Conservation (phyloP, 1,284 basidiomycete genomes). For the Tremellales sp. region DNA sequence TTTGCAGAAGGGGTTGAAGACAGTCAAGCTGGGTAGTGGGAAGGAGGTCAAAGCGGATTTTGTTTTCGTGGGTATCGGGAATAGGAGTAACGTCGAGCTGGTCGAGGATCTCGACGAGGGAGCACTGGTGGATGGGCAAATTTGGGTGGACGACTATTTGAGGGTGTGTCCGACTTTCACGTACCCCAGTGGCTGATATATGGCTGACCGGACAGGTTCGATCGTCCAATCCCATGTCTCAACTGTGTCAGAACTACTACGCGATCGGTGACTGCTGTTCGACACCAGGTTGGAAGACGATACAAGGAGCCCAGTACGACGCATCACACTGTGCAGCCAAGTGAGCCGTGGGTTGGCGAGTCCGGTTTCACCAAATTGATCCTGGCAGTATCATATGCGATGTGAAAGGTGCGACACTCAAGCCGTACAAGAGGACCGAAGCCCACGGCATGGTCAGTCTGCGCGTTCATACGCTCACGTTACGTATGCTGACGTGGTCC, state of each 20-base stretch:
- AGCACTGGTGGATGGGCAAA: constrained; percentile 25
- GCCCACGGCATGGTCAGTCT: constrained; percentile 18
- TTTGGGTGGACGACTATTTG: constrained; percentile 37
- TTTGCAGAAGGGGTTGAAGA: constrained; percentile 19
- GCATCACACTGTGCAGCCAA: background rate
- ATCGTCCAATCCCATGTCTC: constrained; percentile 12
- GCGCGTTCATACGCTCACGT: background rate
- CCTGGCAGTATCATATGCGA: constrained; percentile 27
- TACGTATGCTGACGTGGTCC: background rate
- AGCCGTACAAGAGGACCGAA: constrained; percentile 17
- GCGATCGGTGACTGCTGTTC: constrained; percentile 42
- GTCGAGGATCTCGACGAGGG: constrained; percentile 31
- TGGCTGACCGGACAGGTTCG: constrained; percentile 12
- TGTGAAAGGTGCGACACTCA: constrained; percentile 24
- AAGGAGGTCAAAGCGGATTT: constrained; percentile 47
- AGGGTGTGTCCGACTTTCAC: constrained; percentile 8
- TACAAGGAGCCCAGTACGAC: constrained; percentile 24
- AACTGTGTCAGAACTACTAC: constrained; percentile 32
- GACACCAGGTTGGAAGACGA: constrained; percentile 40
- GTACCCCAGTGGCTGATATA: background rate
- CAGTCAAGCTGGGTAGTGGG: constrained; percentile 35
- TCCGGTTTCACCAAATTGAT: background rate
- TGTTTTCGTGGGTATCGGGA: constrained; percentile 48
- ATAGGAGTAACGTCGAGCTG: constrained; percentile 45
- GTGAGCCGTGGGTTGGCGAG: background rate